These are phyloP conservation scores for Pisolithus microcarpus DNA, from an alignment of 768 basidiomycete genomes.

Conservation along the genomic window DNA sequence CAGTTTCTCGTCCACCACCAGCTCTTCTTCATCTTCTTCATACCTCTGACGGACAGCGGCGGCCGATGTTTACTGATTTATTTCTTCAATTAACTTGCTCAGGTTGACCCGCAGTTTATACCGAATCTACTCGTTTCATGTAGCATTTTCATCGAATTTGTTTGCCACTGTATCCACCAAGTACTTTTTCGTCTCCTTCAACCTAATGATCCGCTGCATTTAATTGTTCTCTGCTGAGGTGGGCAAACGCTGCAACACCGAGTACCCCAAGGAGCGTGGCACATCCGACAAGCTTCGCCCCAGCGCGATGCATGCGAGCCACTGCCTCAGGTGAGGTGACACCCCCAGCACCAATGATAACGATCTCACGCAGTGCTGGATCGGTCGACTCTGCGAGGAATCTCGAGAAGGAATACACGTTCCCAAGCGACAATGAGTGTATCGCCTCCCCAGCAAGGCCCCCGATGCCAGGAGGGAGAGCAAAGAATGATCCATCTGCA, in stretches of 20 bases:
- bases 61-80: slow-evolving; percentile 17
- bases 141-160: slow-evolving; percentile 10
- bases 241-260: slow-evolving; percentile 49
- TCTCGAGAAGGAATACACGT: slow-evolving; percentile 54
- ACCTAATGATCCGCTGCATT: background rate
- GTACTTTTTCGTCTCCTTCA: background rate
- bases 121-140: slow-evolving; percentile 13
- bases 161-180: background rate
- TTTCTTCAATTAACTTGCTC: slow-evolving; percentile 17
- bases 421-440: slow-evolving; percentile 74
- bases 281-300: slow-evolving; percentile 65
- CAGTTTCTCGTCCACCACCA: slow-evolving; percentile 3
- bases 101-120: slow-evolving; percentile 1
- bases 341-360: slow-evolving; percentile 77
- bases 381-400: slow-evolving; percentile 40
- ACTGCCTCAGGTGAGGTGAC: slow-evolving; percentile 57
- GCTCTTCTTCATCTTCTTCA: slow-evolving; percentile 8
- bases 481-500: slow-evolving; percentile 31
- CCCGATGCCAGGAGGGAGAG: slow-evolving; percentile 58
- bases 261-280: slow-evolving; percentile 51
- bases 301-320: slow-evolving; percentile 64
- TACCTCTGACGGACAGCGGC: slow-evolving; percentile 11
- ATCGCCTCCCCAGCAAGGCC: slow-evolving; percentile 73
- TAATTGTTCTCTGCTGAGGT: slow-evolving; percentile 15
- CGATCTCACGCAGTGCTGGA: slow-evolving; percentile 39